phyloP scores from a whole-genome alignment of 2,329 filamentous ascomycete genomes.

The Rhytidhysteron rufulum region DNA sequence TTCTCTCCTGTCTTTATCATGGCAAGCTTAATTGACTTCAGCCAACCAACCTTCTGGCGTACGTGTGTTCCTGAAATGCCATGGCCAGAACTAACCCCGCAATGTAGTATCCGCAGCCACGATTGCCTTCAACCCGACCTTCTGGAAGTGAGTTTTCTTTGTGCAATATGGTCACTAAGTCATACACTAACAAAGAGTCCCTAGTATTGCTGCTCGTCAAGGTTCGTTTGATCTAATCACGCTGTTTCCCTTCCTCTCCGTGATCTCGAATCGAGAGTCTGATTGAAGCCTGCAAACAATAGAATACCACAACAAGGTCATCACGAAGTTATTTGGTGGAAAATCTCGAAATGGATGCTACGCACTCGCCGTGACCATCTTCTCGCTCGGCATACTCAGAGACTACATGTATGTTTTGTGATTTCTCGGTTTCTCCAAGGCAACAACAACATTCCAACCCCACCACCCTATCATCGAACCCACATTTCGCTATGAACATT shows the following conservation, averaged over 20 bases:
- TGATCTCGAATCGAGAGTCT: too few species aligned
- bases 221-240: slow-evolving; percentile 47
- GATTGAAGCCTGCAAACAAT: too few species aligned
- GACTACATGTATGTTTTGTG: slow-evolving; percentile 52
- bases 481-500: too few species aligned
- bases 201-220: slow-evolving; percentile 74
- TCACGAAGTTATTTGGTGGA: slow-evolving; percentile 82
- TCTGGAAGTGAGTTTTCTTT: slow-evolving; percentile 81
- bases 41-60: slow-evolving; percentile 47
- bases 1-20: too few species aligned
- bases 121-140: slow-evolving; percentile 95
- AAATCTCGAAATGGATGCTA: slow-evolving; percentile 82
- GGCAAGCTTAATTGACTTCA: slow-evolving; percentile 36
- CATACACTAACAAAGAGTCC: slow-evolving; percentile 12
- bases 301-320: slow-evolving; percentile 89
- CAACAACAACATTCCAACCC: slow-evolving; percentile 1
- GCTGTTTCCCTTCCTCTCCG: too few species aligned
- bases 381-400: slow-evolving; percentile 83
- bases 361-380: slow-evolving; percentile 81
- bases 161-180: slow-evolving; percentile 2
- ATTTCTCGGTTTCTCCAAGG: neutral
- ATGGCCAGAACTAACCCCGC: slow-evolving; percentile 15
- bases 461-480: neutral
- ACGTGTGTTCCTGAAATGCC: slow-evolving; percentile 16
- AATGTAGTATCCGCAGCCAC: slow-evolving; percentile 72